Evolutionary conservation across 139 green algal species (phyloP), one percentile per base, ranked within the genome.

Genomic region (Eudorina sp.): DNA sequence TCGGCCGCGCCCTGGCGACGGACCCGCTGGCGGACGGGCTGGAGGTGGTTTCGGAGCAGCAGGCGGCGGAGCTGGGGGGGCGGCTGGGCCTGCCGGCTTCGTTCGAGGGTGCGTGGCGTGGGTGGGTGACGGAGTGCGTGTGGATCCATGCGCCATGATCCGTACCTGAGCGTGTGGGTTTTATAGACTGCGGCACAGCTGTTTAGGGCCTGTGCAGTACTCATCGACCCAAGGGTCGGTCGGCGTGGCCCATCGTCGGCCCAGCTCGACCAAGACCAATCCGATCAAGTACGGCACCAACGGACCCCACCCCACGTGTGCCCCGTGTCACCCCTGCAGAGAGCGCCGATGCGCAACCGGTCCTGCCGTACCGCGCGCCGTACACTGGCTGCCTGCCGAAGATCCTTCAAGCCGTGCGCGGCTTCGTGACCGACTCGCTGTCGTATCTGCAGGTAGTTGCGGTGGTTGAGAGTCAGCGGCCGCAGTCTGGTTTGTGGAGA

Each of bases 41-140:
- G 27, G 29, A 69, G 58, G 62, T 94, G 25, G 46, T 7, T 21
- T 88, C 34, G 31, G 53, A 70, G 66, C 82, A 60, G n/a, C 66
- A 85, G 55, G 84, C 74, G 18, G 77, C 58, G 41, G 89, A 94
- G 84, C 73, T 93, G 68, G 46, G 53, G 7, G 77, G 27, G 29
- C 77, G 80, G 76, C 90, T 95, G 70, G 93, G 93, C 2, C 90
- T 97, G 86, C 94, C 94, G 0, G 83, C 89, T 64, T 64, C 83
- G 34, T 64, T 95, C 34, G 69, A 93, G 14, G 43, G 83, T 0
- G 88, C 58, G 82, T 6, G n/a, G n/a, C n/a, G n/a, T n/a, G 45
- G 66, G 66, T 74, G 29, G 66, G 31, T 74, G 3, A n/a, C n/a
- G n/a, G n/a, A n/a, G n/a, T n/a, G n/a, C n/a, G n/a, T n/a, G n/a